These are phyloP conservation scores for Tolypocladium paradoxum DNA, from an alignment of 2,329 filamentous ascomycete species.

Conservation along the genomic window DNA sequence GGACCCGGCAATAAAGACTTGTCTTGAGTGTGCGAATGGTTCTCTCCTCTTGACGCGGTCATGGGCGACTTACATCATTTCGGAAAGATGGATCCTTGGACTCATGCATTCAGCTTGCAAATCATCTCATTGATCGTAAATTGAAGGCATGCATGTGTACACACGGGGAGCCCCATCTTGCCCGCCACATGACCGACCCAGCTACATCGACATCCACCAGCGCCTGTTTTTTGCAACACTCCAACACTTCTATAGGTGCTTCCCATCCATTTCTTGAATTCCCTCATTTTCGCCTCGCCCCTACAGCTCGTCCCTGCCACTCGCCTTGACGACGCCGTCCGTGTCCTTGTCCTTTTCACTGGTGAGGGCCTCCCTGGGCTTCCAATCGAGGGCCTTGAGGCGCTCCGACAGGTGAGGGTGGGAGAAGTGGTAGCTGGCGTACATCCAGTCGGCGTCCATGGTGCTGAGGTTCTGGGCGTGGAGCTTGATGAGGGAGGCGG, in stretches of 20 bases:
- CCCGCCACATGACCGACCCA: background rate
- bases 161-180: background rate
- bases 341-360: slow-evolving; percentile 28
- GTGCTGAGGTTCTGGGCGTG: slow-evolving; percentile 97
- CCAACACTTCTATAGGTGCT: background rate
- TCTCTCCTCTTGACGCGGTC: background rate
- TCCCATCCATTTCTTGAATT: background rate
- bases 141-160: background rate
- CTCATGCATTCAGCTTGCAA: background rate
- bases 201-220: background rate
- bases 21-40: background rate
- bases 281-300: background rate
- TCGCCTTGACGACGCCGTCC: slow-evolving; percentile 50
- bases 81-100: background rate
- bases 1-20: background rate
- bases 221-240: background rate
- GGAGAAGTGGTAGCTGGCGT: slow-evolving; percentile 96
- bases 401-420: slow-evolving; percentile 94
- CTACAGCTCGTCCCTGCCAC: slow-evolving; percentile 65
- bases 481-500: slow-evolving; percentile 84
- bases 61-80: background rate
- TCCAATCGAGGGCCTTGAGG: slow-evolving; percentile 83
- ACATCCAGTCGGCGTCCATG: slow-evolving; percentile 98
- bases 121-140: background rate
- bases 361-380: slow-evolving; percentile 42